Evolutionary conservation across 2,329 filamentous ascomycete species (phyloP), one percentile per base, ranked within the genome.

Genomic region (Xylariaceae sp.): DNA sequence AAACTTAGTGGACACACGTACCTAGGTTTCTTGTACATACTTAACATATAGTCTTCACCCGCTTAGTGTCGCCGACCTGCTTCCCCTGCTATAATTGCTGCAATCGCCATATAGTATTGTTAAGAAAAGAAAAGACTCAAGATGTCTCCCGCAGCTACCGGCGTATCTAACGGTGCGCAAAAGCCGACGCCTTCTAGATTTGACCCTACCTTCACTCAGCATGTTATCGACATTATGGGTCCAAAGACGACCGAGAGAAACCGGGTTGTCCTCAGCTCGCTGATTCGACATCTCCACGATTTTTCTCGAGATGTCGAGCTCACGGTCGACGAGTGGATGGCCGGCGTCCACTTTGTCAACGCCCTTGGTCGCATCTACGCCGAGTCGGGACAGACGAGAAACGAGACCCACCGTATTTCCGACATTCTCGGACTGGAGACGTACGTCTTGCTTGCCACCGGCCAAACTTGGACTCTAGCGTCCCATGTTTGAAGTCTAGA

Each of bases 241-340:
- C 86, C 88, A 66, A 85, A 89, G 66, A 85, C 85, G 12, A 77
- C 81, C 50, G 83, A 88, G 55, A 81, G 89, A 57, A 82, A 85
- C 66, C 82, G 86, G 56, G 77, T 84, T 62, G 79, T 92, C 66
- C 77, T 92, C 67, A 73, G 78, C 58, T 79, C 82, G 23, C 74
- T 91, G 65, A 86, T 91, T 73, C 79, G 76, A 47, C 89, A 92
- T 76, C 79, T 93, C 56, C 89, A 93, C 77, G 88, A 91, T 75
- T 92, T 92, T 72, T 83, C 85, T 54, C 85, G 89, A 55, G 89
- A 93, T 69, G 84, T 90, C 62, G 88, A 92, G 75, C 83, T 93
- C 49, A 91, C 86, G 18, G 80, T 85, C 29, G 89, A 90, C 52
- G 89, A 93, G 75, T 92, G 89, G 89, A 83, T 91, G 74, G 74